Evolutionary conservation across 495 filamentous ascomycete species (phyloP).

Genomic region (Elaphomyces granulatus): DNA sequence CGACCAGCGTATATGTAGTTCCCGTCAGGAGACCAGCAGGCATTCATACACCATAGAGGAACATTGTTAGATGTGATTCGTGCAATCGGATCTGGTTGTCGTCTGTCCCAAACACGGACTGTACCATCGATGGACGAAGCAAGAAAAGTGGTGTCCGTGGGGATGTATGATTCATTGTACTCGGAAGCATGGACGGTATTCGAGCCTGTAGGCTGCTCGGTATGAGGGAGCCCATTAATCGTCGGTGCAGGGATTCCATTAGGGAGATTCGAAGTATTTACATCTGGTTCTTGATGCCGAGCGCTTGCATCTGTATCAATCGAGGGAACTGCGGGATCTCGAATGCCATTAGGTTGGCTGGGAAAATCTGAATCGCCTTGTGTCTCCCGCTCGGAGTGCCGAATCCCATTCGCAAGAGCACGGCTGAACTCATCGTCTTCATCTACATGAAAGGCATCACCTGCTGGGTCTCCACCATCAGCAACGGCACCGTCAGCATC

Average conservation of each 20-base stretch:
- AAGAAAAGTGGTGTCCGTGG: slow-evolving; percentile 57
- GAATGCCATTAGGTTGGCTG: slow-evolving; percentile 11
- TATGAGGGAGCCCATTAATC: slow-evolving; percentile 38
- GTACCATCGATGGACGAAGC: slow-evolving; percentile 79
- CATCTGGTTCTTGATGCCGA: slow-evolving; percentile 7
- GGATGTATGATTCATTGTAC: slow-evolving; percentile 27
- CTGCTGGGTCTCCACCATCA: slow-evolving; percentile 40
- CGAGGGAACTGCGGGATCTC: slow-evolving; percentile 5
- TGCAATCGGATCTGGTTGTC: slow-evolving; percentile 61
- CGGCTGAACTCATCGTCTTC: slow-evolving; percentile 80
- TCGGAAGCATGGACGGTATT: slow-evolving; percentile 14
- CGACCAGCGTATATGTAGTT: slow-evolving; percentile 91
- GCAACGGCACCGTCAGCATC: slow-evolving; percentile 46
- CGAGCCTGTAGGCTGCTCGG: slow-evolving; percentile 25
- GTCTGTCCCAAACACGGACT: slow-evolving; percentile 82
- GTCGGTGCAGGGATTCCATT: slow-evolving; percentile 11
- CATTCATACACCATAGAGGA: slow-evolving; percentile 95
- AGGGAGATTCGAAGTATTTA: slow-evolving; percentile 9
- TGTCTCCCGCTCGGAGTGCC: slow-evolving; percentile 31
- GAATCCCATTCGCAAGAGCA: slow-evolving; percentile 54
- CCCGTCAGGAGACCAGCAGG: slow-evolving; percentile 93
- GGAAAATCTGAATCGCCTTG: slow-evolving; percentile 20
- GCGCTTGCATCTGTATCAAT: slow-evolving; percentile 5
- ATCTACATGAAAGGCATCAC: slow-evolving; percentile 51
- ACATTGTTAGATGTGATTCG: slow-evolving; percentile 57